These are phyloP conservation scores for Naganishia sp. DNA, from an alignment of 1,284 basidiomycete genomes.

Conservation along the genomic window DNA sequence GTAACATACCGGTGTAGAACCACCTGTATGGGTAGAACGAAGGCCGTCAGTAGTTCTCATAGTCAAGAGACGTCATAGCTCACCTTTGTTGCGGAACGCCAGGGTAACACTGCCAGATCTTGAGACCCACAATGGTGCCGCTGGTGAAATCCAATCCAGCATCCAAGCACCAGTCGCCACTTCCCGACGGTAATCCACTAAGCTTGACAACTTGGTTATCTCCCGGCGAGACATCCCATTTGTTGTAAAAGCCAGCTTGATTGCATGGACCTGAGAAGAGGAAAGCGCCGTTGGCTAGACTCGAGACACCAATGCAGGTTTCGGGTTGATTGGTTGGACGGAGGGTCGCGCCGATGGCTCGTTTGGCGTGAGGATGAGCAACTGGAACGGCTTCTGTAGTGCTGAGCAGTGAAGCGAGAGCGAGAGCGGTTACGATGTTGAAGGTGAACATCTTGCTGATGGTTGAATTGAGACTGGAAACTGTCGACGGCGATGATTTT, in stretches of 20 bases:
- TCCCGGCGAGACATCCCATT: conserved; percentile 29
- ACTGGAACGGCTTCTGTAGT: not conserved
- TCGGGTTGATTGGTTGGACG: conserved; percentile 2
- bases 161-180: conserved; percentile 31
- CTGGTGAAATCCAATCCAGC: conserved; percentile 19
- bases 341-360: conserved; percentile 12
- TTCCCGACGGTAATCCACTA: conserved; percentile 17
- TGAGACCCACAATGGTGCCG: not conserved
- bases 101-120: conserved; percentile 21
- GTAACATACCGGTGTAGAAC: conserved; percentile 22
- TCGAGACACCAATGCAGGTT: conserved; percentile 11
- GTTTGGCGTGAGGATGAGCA: not conserved
- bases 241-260: conserved; percentile 7
- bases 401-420: conserved; percentile 1
- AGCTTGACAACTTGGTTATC: conserved; percentile 26
- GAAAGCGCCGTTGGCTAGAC: conserved; percentile 4
- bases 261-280: not conserved
- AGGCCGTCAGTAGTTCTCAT: not conserved
- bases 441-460: conserved; percentile 10
- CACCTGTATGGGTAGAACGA: not conserved
- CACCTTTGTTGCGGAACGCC: conserved; percentile 22
- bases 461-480: too few species aligned
- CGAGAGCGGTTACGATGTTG: not conserved
- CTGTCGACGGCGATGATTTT: too few species aligned
- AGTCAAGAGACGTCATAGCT: not conserved